Evolutionary conservation across 306 rosid species (phyloP), one percentile per base, ranked within the genome.

Genomic region (Mimosa pudica): DNA sequence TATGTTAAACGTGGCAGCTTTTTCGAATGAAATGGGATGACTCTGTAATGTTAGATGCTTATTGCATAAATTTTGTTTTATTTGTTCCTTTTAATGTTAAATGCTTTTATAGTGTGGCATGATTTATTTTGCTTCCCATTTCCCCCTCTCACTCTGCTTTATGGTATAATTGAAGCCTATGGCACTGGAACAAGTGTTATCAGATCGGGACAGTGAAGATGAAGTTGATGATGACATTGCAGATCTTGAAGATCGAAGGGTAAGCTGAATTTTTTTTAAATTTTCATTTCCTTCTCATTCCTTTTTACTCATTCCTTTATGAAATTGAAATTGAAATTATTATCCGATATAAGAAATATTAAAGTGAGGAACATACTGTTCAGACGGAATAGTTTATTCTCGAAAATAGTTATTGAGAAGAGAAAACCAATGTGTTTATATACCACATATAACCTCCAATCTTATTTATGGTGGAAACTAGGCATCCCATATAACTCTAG

Each of bases 181-280:
- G 99, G 90, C 90, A 74, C 80, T 87, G 13, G 96, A 95, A 67
- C 93, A 95, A 91, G 97, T 93, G 78, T 66, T 90, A 70, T 91
- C 99, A 7, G 99, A 95, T 64, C 86, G 81, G 48, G 99, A 95
- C 77, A 95, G 99, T 18, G 99, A 95, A 88, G 97, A 90, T 70
- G 99, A 95, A 89, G 90, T 91, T 72, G 99, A 95, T 79, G 93
- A 90, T 67, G 97, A 84, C 69, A 83, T 95, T 89, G 98, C 99
- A 46, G 97, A 93, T 84, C 97, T 95, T 73, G 99, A 95, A 82
- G 99, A 95, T 86, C 87, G 88, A 89, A 91, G 98, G 93, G 99
- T 95, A 91, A 75, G 84, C 84, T 77, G 49, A 49, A 70, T 20
- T 38, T 54, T 30, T 69, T 69, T 69, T 32, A 61, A 57, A 46